Base-by-base conservation (phyloP, 192 early-diverging fungal genomes). In the Coemansia reversa region DNA sequence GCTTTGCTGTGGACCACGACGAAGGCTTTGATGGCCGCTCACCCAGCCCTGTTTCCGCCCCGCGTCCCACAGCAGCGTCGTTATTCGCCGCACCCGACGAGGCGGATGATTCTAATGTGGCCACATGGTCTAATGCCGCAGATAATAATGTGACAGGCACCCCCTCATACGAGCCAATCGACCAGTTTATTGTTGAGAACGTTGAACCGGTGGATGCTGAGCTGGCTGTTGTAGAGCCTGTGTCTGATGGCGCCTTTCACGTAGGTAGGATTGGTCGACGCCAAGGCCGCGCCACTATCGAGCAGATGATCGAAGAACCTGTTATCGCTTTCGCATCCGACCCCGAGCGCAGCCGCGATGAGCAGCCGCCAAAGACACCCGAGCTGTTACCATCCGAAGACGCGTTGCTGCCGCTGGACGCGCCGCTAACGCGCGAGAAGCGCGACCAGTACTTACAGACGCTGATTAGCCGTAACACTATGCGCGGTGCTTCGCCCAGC, bases 401-500 rank as follows among this genome's bases (percentile, higher is more conserved):
- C 7, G 63, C 19, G 14, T n/a, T 19, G 16, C 22, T 71, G 11
- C 65, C 77, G 2, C 65, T 62, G 8, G 63, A 81, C 12, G 69
- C 63, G 30, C 78, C 78, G 6, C 66, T 81, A 24, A 81, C 78
- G 3, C 65, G 73, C 30, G 78, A 81, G 35, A 81, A 81, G 69
- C 73, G 78, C 51, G 78, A 81, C 55, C 72, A 81, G 66, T 81
- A 75, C 27, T 51, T 81, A 49, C 72, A 75, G 62, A 81, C 78
- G 49, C 66, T 81, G 32, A 81, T 81, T 25, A 81, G 52, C 55
- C 72, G 78, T 42, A 81, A 75, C 39, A 75, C 78, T 6, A 65
- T 80, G 68, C 72, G 77, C 33, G 51, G 53, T 19, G 69, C 61
- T 1, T 67, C 62, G 25, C 65, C 72, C 8, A 67, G 65, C 56